Conservation (phyloP, 345 rosid genomes). For the Populus pruinosa region DNA sequence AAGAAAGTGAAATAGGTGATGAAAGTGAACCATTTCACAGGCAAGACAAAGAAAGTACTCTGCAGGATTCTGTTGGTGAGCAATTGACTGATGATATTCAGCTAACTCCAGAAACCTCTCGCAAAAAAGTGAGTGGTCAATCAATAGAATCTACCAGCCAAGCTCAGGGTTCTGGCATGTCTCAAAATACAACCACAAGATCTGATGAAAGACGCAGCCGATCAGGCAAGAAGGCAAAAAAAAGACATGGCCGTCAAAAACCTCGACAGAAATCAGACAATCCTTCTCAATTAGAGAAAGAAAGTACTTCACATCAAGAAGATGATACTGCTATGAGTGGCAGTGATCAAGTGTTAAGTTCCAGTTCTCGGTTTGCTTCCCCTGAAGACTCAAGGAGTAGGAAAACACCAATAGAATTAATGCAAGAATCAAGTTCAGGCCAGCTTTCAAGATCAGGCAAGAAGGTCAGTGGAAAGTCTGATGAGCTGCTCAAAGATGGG, state of each 20-base stretch:
- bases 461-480: slow-evolving; percentile 51
- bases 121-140: slow-evolving; percentile 37
- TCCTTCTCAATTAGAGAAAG: slow-evolving; percentile 57
- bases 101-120: slow-evolving; percentile 51
- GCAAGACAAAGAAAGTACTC: slow-evolving; percentile 41
- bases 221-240: slow-evolving; percentile 93
- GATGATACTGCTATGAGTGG: slow-evolving; percentile 88
- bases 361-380: slow-evolving; percentile 78
- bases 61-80: slow-evolving; percentile 46
- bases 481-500: slow-evolving; percentile 80
- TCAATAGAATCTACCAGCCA: slow-evolving; percentile 54
- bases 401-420: slow-evolving; percentile 69
- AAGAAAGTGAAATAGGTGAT: slow-evolving; percentile 57
- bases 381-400: slow-evolving; percentile 79
- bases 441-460: slow-evolving; percentile 51
- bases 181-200: slow-evolving; percentile 42
- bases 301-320: slow-evolving; percentile 67
- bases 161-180: slow-evolving; percentile 44
- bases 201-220: slow-evolving; percentile 71
- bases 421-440: slow-evolving; percentile 47
- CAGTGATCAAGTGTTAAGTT: slow-evolving; percentile 72
- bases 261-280: slow-evolving; percentile 56
- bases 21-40: slow-evolving; percentile 42
- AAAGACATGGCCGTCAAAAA: slow-evolving; percentile 80
- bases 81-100: slow-evolving; percentile 45